A percentile compares a stretch with the other conserved stretches of the same genome.
These are phyloP conservation scores for Hippophae gyantsensis DNA, from an alignment of 306 rosid species.

Conservation along the genomic window DNA sequence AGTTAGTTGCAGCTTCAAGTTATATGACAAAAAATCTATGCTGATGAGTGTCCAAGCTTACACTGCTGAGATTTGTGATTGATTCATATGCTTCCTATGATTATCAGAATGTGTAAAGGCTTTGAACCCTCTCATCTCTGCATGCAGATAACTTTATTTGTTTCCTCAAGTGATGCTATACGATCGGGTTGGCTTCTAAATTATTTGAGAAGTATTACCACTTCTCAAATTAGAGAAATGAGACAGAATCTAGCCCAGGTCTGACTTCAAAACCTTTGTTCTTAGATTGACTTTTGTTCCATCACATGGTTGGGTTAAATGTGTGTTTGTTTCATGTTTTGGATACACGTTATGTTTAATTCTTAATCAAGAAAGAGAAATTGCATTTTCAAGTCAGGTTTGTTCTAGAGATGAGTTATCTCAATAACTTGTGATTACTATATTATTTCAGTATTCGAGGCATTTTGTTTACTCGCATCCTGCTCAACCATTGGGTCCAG, in stretches of 20 bases:
- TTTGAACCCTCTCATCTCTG: slow-evolving; percentile 9
- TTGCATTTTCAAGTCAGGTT: neutral
- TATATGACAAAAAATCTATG: neutral
- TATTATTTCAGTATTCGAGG: slow-evolving; percentile 56
- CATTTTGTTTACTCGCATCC: slow-evolving; percentile 86
- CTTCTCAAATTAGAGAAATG: slow-evolving; percentile 48
- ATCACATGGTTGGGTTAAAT: neutral
- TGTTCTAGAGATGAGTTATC: slow-evolving; percentile 5
- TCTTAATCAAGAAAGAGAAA: neutral
- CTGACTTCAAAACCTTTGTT: slow-evolving; percentile 17
- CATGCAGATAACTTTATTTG: slow-evolving; percentile 52
- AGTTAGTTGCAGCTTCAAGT: neutral
- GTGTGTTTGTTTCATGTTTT: neutral
- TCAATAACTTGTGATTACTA: slow-evolving; percentile 4
- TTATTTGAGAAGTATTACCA: slow-evolving; percentile 45
- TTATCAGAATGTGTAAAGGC: neutral
- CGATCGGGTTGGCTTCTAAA: slow-evolving; percentile 69
- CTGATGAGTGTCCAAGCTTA: neutral
- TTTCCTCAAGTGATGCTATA: slow-evolving; percentile 64
- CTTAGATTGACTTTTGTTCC: neutral
- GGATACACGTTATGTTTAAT: slow-evolving; percentile 6
- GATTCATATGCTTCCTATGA: neutral
- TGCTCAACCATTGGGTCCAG: slow-evolving; percentile 91
- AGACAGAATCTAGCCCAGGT: slow-evolving; percentile 78
- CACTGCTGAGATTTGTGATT: neutral